A percentile compares a stretch with the other conserved stretches of the same genome.
These are phyloP conservation scores for Myxozyma mucilagina DNA, from an alignment of 805 yeast genomes.

Conservation along the genomic window DNA sequence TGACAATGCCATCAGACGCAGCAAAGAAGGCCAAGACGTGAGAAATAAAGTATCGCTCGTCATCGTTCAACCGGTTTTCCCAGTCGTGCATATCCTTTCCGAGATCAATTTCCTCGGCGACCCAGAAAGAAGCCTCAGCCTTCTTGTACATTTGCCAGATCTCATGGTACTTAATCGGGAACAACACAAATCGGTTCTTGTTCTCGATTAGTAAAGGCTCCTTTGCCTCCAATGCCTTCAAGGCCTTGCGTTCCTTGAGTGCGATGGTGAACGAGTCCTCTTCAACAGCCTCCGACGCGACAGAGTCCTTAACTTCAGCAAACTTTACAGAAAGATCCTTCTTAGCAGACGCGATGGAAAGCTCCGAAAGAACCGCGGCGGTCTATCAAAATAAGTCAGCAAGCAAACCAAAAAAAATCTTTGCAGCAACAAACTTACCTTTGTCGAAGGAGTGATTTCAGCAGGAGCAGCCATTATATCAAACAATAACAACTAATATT, in stretches of 20 bases:
- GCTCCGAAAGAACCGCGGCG: slow-evolving; percentile 29
- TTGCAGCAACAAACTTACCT: slow-evolving; percentile 17
- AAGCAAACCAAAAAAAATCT: not conserved
- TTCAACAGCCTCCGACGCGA: slow-evolving; percentile 13
- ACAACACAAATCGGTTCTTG: slow-evolving; percentile 83
- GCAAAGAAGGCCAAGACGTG: slow-evolving; percentile 97
- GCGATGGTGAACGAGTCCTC: slow-evolving; percentile 7
- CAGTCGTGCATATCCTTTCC: slow-evolving; percentile 90
- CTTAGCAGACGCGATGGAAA: slow-evolving; percentile 26
- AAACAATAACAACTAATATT: not conserved
- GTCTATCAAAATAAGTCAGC: slow-evolving; percentile 13
- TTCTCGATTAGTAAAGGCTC: slow-evolving; percentile 89
- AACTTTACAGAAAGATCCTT: slow-evolving; percentile 22
- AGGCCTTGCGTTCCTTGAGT: slow-evolving; percentile 40
- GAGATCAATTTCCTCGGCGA: slow-evolving; percentile 97
- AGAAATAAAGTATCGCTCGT: slow-evolving; percentile 89
- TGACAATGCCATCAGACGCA: slow-evolving; percentile 97
- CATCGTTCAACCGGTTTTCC: slow-evolving; percentile 84
- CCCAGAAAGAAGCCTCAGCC: slow-evolving; percentile 99
- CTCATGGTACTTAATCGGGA: slow-evolving; percentile 95
- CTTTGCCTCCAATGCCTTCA: slow-evolving; percentile 75
- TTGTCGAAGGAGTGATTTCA: slow-evolving; percentile 29
- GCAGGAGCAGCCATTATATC: slow-evolving; percentile 16
- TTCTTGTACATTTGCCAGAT: slow-evolving; percentile 98
- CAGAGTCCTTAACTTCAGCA: slow-evolving; percentile 1